Evolutionary conservation across 2,329 filamentous ascomycete genomes (phyloP).

Genomic region (Microdochium nivale): DNA sequence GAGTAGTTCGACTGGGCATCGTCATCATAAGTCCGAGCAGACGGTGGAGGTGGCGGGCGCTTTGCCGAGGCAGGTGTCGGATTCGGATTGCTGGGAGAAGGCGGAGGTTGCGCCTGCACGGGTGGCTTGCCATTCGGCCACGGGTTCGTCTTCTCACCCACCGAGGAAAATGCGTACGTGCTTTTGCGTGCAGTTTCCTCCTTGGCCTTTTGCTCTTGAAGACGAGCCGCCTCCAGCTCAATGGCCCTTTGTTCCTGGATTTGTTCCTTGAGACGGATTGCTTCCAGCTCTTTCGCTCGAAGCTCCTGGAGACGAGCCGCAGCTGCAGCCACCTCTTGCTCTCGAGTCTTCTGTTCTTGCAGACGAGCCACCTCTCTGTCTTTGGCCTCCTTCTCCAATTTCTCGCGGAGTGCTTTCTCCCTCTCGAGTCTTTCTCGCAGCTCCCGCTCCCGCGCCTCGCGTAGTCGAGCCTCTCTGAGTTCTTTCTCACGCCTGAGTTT

Average conservation of each 20-base stretch:
- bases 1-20: conserved; percentile 62
- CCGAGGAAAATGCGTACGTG: conserved; percentile 55
- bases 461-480: conserved; percentile 20
- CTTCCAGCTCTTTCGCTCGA: conserved; percentile 23
- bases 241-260: conserved; percentile 9
- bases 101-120: conserved; percentile 14
- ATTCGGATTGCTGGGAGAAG: conserved; percentile 14
- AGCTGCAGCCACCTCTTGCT: conserved; percentile 16
- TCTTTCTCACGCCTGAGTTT: conserved; percentile 28
- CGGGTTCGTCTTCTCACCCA: conserved; percentile 61
- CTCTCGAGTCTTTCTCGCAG: conserved; percentile 18
- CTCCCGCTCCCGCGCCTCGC: conserved; percentile 18
- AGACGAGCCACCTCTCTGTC: conserved; percentile 26
- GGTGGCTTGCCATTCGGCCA: conserved; percentile 57
- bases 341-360: conserved; percentile 21
- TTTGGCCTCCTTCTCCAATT: conserved; percentile 29
- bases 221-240: too few species aligned
- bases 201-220: conserved; percentile 15
- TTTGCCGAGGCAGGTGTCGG: conserved; percentile 12
- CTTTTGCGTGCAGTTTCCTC: conserved; percentile 31
- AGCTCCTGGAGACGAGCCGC: conserved; percentile 15
- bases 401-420: conserved; percentile 39
- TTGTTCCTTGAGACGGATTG: conserved; percentile 1
- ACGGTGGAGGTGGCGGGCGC: conserved; percentile 12
- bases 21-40: conserved; percentile 47